Evolutionary conservation across 768 basidiomycete genomes (phyloP).

Genomic region (Pseudohyphozyma bogoriensis): DNA sequence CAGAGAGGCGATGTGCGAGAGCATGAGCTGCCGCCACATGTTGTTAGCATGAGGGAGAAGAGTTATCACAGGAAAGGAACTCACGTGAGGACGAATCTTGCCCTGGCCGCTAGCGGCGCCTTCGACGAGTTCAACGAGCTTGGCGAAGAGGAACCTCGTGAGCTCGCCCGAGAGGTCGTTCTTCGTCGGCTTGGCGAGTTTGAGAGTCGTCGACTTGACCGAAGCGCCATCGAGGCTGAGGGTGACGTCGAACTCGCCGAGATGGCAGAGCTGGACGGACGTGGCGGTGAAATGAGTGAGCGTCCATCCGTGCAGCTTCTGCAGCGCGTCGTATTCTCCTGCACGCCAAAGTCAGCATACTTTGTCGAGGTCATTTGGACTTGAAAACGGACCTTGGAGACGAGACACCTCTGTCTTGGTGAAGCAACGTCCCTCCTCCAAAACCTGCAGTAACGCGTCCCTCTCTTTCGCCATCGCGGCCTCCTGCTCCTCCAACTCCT

Average conservation of each 20-base stretch:
- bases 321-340: conserved; percentile 30
- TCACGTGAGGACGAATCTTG: background rate
- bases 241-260: conserved; percentile 20
- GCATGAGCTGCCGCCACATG: background rate
- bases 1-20: background rate
- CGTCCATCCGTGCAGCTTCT: conserved; percentile 29
- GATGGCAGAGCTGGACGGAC: conserved; percentile 13
- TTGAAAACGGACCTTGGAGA: conserved; percentile 23
- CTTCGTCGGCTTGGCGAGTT: background rate
- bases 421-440: conserved; percentile 15
- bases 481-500: conserved; percentile 19
- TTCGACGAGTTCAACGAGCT: background rate
- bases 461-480: background rate
- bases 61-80: too few relatives aligned
- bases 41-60: background rate
- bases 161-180: conserved; percentile 13
- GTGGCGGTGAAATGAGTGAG: conserved; percentile 8
- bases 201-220: background rate
- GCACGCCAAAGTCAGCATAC: background rate
- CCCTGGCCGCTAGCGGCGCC: background rate
- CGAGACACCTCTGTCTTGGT: conserved; percentile 29
- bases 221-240: conserved; percentile 2
- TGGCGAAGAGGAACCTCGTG: conserved; percentile 7
- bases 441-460: background rate
- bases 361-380: background rate